Evolutionary conservation across 305 asterid species (phyloP).

Genomic region (Fraxinus dipetala): DNA sequence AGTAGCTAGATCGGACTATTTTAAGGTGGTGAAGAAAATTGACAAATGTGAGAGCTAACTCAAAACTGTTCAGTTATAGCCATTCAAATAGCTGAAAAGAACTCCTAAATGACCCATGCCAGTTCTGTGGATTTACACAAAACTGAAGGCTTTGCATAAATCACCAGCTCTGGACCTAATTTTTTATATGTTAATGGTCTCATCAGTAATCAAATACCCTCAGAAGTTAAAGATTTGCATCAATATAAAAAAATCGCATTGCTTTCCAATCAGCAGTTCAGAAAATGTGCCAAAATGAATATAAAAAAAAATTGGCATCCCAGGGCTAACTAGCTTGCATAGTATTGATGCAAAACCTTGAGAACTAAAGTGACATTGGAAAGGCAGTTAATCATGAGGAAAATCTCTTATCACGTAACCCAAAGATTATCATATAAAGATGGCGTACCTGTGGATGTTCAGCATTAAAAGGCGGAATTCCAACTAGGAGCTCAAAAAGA

Average conservation of each 20-base stretch:
- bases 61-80: neutral
- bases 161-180: neutral
- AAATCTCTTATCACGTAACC: conserved; percentile 8
- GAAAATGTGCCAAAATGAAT: neutral
- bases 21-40: conserved; percentile 14
- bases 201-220: neutral
- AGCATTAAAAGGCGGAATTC: conserved; percentile 97
- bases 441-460: conserved; percentile 78
- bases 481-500: conserved; percentile 86
- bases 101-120: neutral
- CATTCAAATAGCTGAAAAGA: neutral
- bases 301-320: neutral
- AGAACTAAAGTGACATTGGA: conserved; percentile 19
- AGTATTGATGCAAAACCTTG: conserved; percentile 9
- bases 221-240: neutral
- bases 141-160: neutral
- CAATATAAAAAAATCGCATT: neutral
- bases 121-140: neutral
- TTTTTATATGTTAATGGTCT: neutral
- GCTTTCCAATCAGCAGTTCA: neutral
- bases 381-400: neutral
- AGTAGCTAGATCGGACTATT: neutral
- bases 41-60: neutral
- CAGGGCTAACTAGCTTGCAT: neutral
- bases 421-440: neutral